Evolutionary conservation across 2,329 filamentous ascomycete genomes (phyloP), one percentile per base, ranked within the genome.

Genomic region (Cladophialophora psammophila): DNA sequence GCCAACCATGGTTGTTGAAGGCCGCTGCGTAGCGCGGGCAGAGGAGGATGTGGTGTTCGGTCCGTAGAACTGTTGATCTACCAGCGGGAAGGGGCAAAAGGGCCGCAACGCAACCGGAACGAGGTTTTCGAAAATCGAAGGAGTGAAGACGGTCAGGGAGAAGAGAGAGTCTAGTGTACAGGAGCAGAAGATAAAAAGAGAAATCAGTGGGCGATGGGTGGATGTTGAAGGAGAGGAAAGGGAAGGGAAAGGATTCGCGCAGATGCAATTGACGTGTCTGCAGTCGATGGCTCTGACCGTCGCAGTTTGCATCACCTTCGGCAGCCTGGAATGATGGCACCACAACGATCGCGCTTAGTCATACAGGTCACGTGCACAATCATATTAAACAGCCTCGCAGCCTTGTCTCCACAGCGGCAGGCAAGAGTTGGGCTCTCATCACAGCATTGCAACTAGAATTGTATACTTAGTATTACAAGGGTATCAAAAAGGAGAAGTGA

Each of bases 1-100:
- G 79, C 92, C 93, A 78, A 95, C 92, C 95, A 98, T 99, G 66
- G 52, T 60, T 65, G 56, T 18, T 61, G 35, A 42, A 45, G 42
- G 31, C 26, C 15, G 54, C 67, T 56, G 65, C 55, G 60, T 34
- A 56, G 60, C 26, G 40, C 53, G 60, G 63, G 32, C 45, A 31
- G 20, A 64, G 50, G 26, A 54, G 53, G 59, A 26, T 56, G 55
- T 63, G 68, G 63, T 70, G 65, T 65, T 58, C 55, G 15, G 31
- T 63, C 66, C 35, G 61, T 9, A 40, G n/a, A 42, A 50, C 18
- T 48, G 45, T 50, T 50, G 45, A 50, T 26, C 18, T 26, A 20
- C 20, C 2, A 20, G 20, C 3, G 18, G 8, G 65, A 61, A 64
- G 60, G 63, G 59, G 60, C 15, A 48, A 60, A 60, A 53, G 50